Conservation (phyloP, 352 stramenopile genomes). For the Phytopythium montanum region DNA sequence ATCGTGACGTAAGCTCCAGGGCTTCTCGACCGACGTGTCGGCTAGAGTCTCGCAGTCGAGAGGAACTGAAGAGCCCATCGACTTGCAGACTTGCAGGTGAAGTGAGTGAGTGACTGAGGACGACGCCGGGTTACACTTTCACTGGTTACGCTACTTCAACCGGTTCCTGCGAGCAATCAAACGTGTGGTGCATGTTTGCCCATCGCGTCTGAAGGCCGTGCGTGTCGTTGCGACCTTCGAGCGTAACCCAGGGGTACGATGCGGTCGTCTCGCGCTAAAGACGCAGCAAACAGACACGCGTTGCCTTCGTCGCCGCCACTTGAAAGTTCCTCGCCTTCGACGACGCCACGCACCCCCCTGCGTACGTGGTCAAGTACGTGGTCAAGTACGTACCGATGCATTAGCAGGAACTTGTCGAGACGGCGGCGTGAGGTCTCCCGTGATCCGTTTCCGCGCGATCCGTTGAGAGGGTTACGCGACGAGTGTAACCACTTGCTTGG, state of each 20-base stretch:
- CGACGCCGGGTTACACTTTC: no score
- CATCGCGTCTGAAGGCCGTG: not conserved
- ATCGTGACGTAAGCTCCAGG: no score
- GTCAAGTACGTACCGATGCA: not conserved
- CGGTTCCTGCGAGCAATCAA: conserved; percentile 3
- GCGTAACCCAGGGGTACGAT: not conserved
- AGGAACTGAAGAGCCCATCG: no score
- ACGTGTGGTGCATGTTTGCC: not conserved
- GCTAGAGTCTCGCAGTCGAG: no score
- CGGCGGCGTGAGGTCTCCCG: no score
- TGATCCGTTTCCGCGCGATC: not conserved
- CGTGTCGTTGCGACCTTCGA: not conserved
- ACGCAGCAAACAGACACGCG: not conserved
- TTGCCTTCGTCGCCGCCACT: not conserved
- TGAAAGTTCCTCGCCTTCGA: not conserved
- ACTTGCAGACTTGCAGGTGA: no score
- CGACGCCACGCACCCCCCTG: not conserved
- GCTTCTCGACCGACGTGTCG: no score
- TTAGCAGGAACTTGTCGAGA: not conserved
- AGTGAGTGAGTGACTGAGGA: not conserved
- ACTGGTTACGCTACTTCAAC: not conserved
- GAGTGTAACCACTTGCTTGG: not conserved
- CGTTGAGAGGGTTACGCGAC: not conserved
- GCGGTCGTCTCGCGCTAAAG: not conserved
- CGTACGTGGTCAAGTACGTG: not conserved